These are phyloP conservation scores for Vinca minor DNA, from an alignment of 257 asterid species.

Conservation along the genomic window DNA sequence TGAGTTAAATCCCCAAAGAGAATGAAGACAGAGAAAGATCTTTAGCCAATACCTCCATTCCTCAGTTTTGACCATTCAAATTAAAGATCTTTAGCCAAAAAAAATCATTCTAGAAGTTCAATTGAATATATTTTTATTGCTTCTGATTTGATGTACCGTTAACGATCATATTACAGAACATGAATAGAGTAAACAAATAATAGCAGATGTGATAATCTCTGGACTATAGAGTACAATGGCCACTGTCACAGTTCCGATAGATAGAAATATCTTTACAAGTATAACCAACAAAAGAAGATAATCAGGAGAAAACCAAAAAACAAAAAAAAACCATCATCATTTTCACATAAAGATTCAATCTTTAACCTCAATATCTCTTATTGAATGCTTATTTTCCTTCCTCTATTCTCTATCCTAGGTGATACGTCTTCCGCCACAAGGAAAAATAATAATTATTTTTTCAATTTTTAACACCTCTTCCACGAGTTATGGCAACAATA, in stretches of 20 bases:
- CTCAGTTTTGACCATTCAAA: not conserved
- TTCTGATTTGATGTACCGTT: not conserved
- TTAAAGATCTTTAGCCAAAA: not conserved
- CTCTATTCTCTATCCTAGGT: not conserved
- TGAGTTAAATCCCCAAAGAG: no score
- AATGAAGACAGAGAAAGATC: not conserved
- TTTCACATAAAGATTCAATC: not conserved
- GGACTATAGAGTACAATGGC: not conserved
- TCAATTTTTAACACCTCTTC: conserved; percentile 3
- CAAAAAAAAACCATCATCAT: no score
- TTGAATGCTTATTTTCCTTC: not conserved
- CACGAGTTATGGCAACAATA: conserved; percentile 1
- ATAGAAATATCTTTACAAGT: no score
- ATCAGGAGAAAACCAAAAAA: not conserved
- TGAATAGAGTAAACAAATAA: not conserved
- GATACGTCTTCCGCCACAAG: not conserved
- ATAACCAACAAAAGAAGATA: not conserved
- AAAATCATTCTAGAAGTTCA: not conserved
- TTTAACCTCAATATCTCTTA: not conserved
- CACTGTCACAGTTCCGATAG: no score
- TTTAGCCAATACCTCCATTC: not conserved
- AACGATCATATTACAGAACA: not conserved
- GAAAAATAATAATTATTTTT: not conserved
- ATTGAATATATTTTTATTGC: not conserved
- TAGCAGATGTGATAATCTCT: not conserved